phyloP scores from a whole-genome alignment of 2,329 filamentous ascomycete species.

The Colletotrichum chrysophilum region DNA sequence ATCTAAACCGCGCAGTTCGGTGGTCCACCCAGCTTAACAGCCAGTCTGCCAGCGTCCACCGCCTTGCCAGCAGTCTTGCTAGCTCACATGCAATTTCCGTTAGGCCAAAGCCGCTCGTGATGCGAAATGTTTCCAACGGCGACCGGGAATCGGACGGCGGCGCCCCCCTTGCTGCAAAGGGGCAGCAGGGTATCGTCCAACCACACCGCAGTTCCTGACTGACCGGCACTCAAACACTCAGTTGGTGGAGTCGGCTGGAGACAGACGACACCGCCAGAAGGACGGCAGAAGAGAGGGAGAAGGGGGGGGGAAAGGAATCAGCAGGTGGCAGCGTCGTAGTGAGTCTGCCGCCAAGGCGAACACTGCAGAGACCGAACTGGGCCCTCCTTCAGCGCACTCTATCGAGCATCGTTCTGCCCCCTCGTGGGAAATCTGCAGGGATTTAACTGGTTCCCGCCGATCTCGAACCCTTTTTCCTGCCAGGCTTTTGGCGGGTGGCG shows the following conservation, averaged over 20 bases:
- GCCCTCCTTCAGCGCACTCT: background rate
- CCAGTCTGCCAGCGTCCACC: background rate
- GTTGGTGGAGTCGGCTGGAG: background rate
- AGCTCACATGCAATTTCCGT: background rate
- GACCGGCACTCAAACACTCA: background rate
- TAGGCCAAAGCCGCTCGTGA: background rate
- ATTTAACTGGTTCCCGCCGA: constrained; percentile 13
- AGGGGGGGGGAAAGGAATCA: background rate
- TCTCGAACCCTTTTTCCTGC: constrained; percentile 10
- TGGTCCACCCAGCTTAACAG: background rate
- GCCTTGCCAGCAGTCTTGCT: background rate
- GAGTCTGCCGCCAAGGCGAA: background rate
- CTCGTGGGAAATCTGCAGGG: constrained; percentile 21
- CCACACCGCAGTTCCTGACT: background rate
- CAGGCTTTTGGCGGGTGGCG: background rate
- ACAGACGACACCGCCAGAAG: background rate
- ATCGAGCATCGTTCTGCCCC: background rate
- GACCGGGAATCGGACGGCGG: background rate
- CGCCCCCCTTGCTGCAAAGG: background rate
- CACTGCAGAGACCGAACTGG: background rate
- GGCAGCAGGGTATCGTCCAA: background rate
- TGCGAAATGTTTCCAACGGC: background rate
- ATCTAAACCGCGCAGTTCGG: background rate
- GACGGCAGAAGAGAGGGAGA: background rate
- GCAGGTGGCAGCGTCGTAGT: background rate